These are phyloP conservation scores for Sporisorium iseilematis-ciliati DNA, from an alignment of 1,284 basidiomycete genomes.

Conservation along the genomic window DNA sequence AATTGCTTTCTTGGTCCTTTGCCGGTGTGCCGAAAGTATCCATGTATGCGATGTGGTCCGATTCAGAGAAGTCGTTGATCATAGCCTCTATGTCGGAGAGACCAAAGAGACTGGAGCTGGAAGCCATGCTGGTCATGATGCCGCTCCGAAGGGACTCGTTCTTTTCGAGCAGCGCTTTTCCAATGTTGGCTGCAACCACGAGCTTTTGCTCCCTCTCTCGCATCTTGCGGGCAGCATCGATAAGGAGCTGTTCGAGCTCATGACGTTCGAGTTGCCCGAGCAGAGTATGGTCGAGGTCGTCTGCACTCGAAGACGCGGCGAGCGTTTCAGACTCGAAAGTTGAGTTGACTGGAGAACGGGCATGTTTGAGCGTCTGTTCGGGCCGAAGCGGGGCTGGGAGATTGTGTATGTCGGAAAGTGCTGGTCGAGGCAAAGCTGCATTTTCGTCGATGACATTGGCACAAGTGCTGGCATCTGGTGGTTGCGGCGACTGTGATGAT, in stretches of 20 bases:
- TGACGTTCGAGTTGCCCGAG: constrained; percentile 54
- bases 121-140: constrained; percentile 52
- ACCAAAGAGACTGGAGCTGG: constrained; percentile 37
- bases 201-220: constrained; percentile 60
- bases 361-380: no score
- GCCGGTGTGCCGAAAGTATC: background rate
- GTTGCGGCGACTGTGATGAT: constrained; percentile 8
- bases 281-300: constrained; percentile 41
- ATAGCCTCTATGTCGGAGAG: constrained; percentile 38
- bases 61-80: constrained; percentile 21
- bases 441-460: background rate
- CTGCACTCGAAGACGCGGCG: constrained; percentile 16
- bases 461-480: background rate
- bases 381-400: background rate
- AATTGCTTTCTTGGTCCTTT: background rate
- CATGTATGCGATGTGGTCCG: background rate
- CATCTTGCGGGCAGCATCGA: constrained; percentile 59
- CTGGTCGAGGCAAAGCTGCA: constrained; percentile 1
- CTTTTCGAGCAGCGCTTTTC: constrained; percentile 64
- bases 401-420: constrained; percentile 25
- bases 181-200: constrained; percentile 61
- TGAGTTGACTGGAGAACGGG: background rate
- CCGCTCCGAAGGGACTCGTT: constrained; percentile 56
- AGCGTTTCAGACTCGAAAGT: background rate
- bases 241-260: constrained; percentile 58